Base-by-base conservation (phyloP, 2,329 filamentous ascomycete genomes). In the Colletotrichum caudatum region DNA sequence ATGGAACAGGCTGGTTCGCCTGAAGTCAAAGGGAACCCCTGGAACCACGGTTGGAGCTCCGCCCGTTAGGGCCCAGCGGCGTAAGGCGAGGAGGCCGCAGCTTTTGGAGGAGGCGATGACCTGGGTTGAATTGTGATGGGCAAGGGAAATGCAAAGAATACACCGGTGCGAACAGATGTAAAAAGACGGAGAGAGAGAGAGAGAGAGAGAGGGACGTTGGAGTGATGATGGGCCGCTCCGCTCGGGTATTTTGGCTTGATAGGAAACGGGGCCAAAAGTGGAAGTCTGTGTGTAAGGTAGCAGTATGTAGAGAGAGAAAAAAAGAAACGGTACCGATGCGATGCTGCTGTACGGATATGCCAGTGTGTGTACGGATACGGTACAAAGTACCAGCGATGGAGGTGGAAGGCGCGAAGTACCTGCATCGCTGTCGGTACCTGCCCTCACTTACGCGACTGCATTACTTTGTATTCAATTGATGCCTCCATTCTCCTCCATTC, bases 1-100 rank as follows among this genome's bases (percentile, higher is more conserved):
- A 46, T n/a, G 44, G 68, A 67, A 67, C 41, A 68, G 64, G 64
- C 69, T 54, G 58, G 53, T 59, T 68, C 46, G 58, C 57, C 33
- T 53, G 7, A 37, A 41, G 12, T 35, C 57, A 62, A 71, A 64
- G 65, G 62, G 64, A 59, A 5, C 68, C 37, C 69, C 64, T 71
- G 58, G 64, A 59, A 59, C 29, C 44, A 71, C 26, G 33, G 33
- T 71, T n/a, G 57, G 26, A 58, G 57, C 64, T 58, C 68, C n/a
- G 64, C 67, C n/a, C n/a, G 61, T 66, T 57, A 57, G 56, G 56
- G 46, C 33, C 16, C 41, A 37, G 50, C 54, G 41, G 37, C 33
- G 57, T 62, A 33, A 1, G 48, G 44, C 35, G 44, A 59, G 35
- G 44, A 59, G 35, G 64, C 37, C 68, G 57, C 64, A 57, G 64